A percentile compares a stretch with the other conserved stretches of the same genome.
Conservation (phyloP, 1,284 basidiomycete species). For the Ganoderma multipileum region DNA sequence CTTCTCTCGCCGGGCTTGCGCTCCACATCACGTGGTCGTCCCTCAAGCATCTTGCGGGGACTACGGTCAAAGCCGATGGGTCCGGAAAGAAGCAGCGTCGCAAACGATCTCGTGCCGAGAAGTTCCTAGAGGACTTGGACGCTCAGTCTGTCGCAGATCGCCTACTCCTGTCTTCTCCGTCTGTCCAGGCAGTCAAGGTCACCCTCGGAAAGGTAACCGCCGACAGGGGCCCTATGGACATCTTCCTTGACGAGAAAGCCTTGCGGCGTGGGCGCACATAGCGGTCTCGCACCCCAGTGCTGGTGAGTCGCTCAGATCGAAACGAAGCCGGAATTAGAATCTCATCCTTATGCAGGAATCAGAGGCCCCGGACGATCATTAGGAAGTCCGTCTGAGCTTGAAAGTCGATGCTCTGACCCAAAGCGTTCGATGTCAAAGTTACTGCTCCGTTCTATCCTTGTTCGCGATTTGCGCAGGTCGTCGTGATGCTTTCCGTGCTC, state of each 20-base stretch:
- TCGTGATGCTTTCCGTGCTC: no score
- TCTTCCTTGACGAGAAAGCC: not conserved
- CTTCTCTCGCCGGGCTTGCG: not conserved
- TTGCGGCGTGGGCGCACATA: not conserved
- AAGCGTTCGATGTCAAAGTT: no score
- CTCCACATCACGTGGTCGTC: not conserved
- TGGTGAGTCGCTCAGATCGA: not conserved
- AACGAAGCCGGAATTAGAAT: not conserved
- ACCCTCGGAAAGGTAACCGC: not conserved
- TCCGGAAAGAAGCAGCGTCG: not conserved
- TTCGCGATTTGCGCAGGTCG: not conserved
- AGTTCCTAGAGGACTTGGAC: not conserved
- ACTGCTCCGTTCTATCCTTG: no score
- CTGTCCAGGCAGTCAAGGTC: constrained; percentile 3
- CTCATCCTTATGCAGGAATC: not conserved
- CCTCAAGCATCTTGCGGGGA: no score
- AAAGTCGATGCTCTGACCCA: no score
- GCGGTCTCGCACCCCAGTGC: no score
- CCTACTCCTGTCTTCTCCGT: not conserved
- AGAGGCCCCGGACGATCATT: not conserved
- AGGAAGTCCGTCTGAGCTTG: not conserved
- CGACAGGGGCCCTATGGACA: not conserved
- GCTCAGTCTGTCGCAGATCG: not conserved
- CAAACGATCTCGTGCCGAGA: not conserved
- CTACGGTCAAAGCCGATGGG: not conserved